Conservation (phyloP, 1,284 basidiomycete genomes). For the Inonotus obliquus region DNA sequence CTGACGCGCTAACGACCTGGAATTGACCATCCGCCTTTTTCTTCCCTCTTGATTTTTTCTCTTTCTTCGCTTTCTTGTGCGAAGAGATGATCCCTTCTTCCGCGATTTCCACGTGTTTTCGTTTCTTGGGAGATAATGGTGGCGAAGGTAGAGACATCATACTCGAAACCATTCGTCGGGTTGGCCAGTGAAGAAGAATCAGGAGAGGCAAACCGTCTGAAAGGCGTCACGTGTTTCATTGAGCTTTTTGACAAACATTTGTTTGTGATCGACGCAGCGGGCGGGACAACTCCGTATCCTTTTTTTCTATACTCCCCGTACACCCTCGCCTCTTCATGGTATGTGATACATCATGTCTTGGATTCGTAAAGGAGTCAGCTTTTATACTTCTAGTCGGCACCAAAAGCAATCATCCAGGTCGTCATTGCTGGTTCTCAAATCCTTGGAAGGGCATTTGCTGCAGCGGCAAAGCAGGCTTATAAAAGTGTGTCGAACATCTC, state of each 20-base stretch:
- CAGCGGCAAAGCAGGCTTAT: slow-evolving; percentile 89
- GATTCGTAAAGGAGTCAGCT: background rate
- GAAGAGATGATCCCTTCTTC: slow-evolving; percentile 24
- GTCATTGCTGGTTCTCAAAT: slow-evolving; percentile 78
- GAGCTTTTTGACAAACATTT: background rate
- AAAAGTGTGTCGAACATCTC: slow-evolving; percentile 63
- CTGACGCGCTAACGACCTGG: slow-evolving; percentile 56
- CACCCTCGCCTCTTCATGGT: slow-evolving; percentile 16
- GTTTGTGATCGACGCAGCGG: slow-evolving; percentile 15
- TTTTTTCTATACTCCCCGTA: background rate
- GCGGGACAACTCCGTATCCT: slow-evolving; percentile 3
- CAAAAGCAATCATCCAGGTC: slow-evolving; percentile 79
- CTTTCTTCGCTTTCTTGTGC: slow-evolving; percentile 32
- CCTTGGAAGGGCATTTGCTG: slow-evolving; percentile 87
- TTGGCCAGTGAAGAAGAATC: background rate
- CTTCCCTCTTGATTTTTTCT: slow-evolving; percentile 36
- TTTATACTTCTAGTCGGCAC: slow-evolving; percentile 51
- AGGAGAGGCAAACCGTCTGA: background rate
- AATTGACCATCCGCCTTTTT: slow-evolving; percentile 55
- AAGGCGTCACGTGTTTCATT: background rate
- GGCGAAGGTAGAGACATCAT: slow-evolving; percentile 27
- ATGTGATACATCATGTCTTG: background rate
- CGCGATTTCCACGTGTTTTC: slow-evolving; percentile 40
- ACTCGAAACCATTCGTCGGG: slow-evolving; percentile 18
- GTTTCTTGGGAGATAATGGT: slow-evolving; percentile 38